Percentiles rank a stretch among this genome's conserved stretches.
Evolutionary conservation across 352 stramenopile species (phyloP).

Genomic region (Pythium sp.): DNA sequence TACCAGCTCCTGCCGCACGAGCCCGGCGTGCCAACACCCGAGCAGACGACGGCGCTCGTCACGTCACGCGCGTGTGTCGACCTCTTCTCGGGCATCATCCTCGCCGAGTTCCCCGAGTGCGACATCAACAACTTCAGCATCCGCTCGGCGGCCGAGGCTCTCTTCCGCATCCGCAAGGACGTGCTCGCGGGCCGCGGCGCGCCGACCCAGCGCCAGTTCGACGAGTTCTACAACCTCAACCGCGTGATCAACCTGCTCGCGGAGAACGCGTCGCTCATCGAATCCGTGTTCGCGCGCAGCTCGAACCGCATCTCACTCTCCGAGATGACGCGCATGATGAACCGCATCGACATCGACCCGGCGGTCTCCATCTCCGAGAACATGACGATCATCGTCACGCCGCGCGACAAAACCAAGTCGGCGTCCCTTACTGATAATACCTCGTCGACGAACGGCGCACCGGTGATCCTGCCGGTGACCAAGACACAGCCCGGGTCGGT

Average conservation of each 20-base stretch:
- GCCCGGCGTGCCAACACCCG: slow-evolving; percentile 3
- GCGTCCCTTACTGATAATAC: not conserved
- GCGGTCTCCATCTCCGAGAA: slow-evolving; percentile 17
- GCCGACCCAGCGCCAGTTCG: slow-evolving; percentile 25
- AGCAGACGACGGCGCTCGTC: slow-evolving; percentile 14
- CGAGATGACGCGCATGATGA: slow-evolving; percentile 31
- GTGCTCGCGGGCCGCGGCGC: slow-evolving; percentile 15
- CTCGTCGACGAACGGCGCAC: not conserved
- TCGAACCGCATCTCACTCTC: slow-evolving; percentile 23
- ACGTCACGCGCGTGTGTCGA: slow-evolving; percentile 6
- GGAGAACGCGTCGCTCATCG: slow-evolving; percentile 27
- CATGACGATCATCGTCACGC: slow-evolving; percentile 19
- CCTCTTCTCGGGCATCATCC: slow-evolving; percentile 16
- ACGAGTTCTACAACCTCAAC: slow-evolving; percentile 33
- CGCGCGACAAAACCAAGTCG: not conserved
- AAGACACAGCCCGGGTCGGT: not conserved
- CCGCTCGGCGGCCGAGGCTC: slow-evolving; percentile 22
- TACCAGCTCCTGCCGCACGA: slow-evolving; percentile 10
- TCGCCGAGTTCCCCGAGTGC: slow-evolving; percentile 16
- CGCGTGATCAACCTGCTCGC: slow-evolving; percentile 27
- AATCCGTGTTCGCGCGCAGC: slow-evolving; percentile 18
- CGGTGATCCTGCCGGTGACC: not conserved
- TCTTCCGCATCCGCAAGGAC: slow-evolving; percentile 27
- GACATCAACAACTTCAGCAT: slow-evolving; percentile 19
- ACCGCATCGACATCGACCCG: slow-evolving; percentile 21